phyloP scores from a whole-genome alignment of 345 rosid species.

The Euphorbia lathyris region DNA sequence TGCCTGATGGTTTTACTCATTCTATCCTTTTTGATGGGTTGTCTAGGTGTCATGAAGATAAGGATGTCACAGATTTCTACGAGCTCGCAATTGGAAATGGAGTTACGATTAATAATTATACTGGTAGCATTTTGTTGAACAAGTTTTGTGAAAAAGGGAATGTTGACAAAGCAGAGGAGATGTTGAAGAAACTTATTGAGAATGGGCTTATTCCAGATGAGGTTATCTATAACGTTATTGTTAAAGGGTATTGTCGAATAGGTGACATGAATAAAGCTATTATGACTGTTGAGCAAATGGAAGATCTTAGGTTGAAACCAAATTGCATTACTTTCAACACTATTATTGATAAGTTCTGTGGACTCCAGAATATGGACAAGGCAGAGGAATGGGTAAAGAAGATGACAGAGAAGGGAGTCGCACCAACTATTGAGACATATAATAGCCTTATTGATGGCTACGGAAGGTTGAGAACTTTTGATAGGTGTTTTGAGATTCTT shows the following conservation, averaged over 20 bases:
- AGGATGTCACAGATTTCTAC: conserved; percentile 47
- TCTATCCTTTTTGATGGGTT: conserved; percentile 56
- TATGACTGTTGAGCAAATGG: conserved; percentile 50
- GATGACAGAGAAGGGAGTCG: conserved; percentile 60
- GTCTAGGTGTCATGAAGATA: conserved; percentile 34
- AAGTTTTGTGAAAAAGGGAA: conserved; percentile 60
- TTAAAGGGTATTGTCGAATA: conserved; percentile 58
- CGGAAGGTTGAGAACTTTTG: conserved; percentile 51
- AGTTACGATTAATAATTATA: conserved; percentile 45
- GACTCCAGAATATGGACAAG: conserved; percentile 51
- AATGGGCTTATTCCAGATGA: conserved; percentile 50
- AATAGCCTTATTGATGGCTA: conserved; percentile 70
- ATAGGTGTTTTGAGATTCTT: conserved; percentile 61
- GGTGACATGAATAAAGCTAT: conserved; percentile 52
- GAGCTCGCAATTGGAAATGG: conserved; percentile 41
- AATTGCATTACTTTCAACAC: conserved; percentile 53
- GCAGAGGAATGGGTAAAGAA: conserved; percentile 59
- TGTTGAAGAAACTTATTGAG: conserved; percentile 42
- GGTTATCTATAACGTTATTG: conserved; percentile 55
- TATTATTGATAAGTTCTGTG: conserved; percentile 54
- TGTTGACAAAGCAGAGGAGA: conserved; percentile 58
- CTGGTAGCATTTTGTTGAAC: conserved; percentile 56
- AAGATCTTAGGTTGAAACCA: conserved; percentile 52
- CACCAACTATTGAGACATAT: conserved; percentile 54
- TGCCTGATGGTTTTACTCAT: conserved; percentile 59